Conservation (phyloP, 306 rosid species). For the Cucurbita pepo region DNA sequence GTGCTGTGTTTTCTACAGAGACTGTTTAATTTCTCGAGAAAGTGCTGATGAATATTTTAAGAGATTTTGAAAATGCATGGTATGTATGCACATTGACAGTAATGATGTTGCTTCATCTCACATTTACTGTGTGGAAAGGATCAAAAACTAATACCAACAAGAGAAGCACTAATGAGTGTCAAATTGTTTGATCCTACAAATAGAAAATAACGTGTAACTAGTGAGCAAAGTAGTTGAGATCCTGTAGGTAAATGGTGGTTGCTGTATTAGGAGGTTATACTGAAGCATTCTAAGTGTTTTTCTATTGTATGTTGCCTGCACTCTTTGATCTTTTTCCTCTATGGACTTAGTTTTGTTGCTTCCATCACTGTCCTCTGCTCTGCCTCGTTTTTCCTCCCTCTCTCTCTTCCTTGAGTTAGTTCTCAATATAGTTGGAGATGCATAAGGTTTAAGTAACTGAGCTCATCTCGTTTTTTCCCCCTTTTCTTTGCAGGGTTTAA, state of each 20-base stretch:
- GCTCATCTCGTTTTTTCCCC: background rate
- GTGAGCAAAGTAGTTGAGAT: background rate
- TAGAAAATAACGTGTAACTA: background rate
- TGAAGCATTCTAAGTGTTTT: background rate
- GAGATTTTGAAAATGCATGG: background rate
- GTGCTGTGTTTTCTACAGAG: slow-evolving; percentile 7
- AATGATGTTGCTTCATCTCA: background rate
- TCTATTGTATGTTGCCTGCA: background rate
- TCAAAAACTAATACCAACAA: background rate
- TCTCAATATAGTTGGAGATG: background rate
- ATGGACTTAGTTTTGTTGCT: background rate
- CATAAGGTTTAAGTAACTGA: background rate
- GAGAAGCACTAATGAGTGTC: background rate
- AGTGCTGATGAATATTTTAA: background rate
- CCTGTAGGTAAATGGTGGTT: background rate
- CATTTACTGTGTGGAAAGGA: background rate
- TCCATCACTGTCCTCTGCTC: background rate
- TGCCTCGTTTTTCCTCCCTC: background rate
- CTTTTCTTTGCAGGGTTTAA: slow-evolving; percentile 58
- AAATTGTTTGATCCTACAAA: background rate
- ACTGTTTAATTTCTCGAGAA: background rate
- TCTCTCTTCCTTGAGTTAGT: background rate
- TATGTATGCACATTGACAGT: background rate
- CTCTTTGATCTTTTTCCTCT: background rate
- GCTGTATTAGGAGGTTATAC: background rate